Conservation (phyloP, 2,329 filamentous ascomycete species). For the Cladophialophora yegresii region DNA sequence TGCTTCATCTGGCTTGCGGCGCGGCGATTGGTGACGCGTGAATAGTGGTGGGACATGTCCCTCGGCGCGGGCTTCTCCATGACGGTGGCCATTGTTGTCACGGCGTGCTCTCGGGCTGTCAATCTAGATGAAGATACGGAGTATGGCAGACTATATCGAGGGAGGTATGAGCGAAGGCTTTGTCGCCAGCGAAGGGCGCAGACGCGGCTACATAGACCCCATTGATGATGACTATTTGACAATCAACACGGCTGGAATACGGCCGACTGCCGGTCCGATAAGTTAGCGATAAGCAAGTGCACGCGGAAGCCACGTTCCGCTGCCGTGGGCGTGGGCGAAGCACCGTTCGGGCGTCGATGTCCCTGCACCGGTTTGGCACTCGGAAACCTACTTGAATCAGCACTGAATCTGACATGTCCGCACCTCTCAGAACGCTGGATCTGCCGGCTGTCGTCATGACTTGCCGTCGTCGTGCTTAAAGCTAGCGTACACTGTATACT, state of each 20-base stretch:
- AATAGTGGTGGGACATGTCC: conserved; percentile 79
- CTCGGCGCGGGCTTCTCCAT: conserved; percentile 55
- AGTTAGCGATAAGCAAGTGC: conserved; percentile 11
- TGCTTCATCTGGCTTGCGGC: conserved; percentile 69
- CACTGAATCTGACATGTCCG: background rate
- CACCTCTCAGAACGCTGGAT: background rate
- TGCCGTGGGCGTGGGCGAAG: conserved; percentile 10
- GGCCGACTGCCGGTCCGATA: conserved; percentile 19
- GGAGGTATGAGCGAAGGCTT: background rate
- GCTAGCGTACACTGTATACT: background rate
- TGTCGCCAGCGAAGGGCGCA: conserved; percentile 1
- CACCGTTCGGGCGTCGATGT: background rate
- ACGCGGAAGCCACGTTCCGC: conserved; percentile 4
- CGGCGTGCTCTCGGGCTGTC: background rate
- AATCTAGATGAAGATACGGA: background rate
- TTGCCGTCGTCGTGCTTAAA: background rate
- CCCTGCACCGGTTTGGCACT: background rate
- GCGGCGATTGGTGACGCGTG: conserved; percentile 66
- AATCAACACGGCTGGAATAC: background rate
- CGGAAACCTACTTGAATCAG: background rate
- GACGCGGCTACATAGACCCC: background rate
- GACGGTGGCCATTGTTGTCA: conserved; percentile 34
- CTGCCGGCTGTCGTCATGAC: background rate
- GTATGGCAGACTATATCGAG: background rate
- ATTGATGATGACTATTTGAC: conserved; percentile 20